Percentiles rank a stretch among this genome's conserved stretches.
Evolutionary conservation across 75 land plant species (phyloP).

Genomic region (Cunninghamia lanceolata): DNA sequence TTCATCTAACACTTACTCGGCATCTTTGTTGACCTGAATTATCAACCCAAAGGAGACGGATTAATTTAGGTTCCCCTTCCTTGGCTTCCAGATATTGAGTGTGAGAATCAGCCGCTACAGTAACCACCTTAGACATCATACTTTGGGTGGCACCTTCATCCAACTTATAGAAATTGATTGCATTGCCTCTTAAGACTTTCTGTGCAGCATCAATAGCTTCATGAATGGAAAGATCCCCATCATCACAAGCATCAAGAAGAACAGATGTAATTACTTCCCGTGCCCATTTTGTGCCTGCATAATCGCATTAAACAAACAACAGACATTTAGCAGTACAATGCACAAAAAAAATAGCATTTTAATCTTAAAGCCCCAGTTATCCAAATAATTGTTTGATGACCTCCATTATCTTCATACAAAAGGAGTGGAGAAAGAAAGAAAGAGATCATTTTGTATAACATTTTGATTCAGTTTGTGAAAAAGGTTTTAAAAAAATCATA

Average conservation of each 20-base stretch:
- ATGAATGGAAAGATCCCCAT: slow-evolving; percentile 80
- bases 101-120: background rate
- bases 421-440: background rate
- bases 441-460: background rate
- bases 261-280: slow-evolving; percentile 69
- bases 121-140: background rate
- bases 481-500: too few species aligned
- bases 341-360: background rate
- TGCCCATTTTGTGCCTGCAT: slow-evolving; percentile 79
- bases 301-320: background rate
- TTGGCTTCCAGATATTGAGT: background rate
- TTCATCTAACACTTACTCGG: slow-evolving; percentile 51
- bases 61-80: slow-evolving; percentile 22
- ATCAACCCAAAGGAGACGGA: slow-evolving; percentile 88
- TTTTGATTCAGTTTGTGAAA: background rate
- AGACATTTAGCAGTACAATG: background rate
- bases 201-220: slow-evolving; percentile 74
- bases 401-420: background rate
- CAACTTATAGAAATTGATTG: slow-evolving; percentile 68
- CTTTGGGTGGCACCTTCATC: background rate
- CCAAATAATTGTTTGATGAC: background rate
- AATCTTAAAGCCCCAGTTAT: background rate
- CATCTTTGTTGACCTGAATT: slow-evolving; percentile 90
- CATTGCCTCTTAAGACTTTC: slow-evolving; percentile 66
- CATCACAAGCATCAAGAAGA: slow-evolving; percentile 65